phyloP scores from a whole-genome alignment of 192 early-diverging fungal species.

The Rhizophagus prolifer region DNA sequence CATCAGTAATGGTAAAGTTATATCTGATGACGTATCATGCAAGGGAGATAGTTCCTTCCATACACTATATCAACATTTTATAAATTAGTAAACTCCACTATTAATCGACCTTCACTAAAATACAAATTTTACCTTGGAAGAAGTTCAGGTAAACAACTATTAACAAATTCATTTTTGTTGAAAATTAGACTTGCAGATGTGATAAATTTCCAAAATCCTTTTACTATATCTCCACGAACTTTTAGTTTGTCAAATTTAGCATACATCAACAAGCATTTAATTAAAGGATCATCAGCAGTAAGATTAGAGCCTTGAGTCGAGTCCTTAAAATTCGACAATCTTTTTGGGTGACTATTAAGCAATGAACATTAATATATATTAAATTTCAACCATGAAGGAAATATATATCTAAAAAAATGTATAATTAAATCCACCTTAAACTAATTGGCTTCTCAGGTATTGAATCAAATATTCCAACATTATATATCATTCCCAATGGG shows the following conservation, averaged over 20 bases:
- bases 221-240: conserved; percentile 45
- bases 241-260: conserved; percentile 38
- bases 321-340: conserved; percentile 21
- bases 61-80: conserved; percentile 35
- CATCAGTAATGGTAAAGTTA: conserved; percentile 46
- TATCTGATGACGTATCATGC: conserved; percentile 45
- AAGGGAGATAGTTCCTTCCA: conserved; percentile 51
- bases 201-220: conserved; percentile 43
- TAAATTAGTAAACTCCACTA: not conserved
- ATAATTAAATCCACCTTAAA: not conserved
- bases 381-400: not conserved
- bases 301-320: conserved; percentile 19
- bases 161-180: conserved; percentile 48
- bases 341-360: not conserved
- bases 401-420: not conserved
- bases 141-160: conserved; percentile 45
- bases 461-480: conserved; percentile 6
- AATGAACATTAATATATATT: not conserved
- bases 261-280: conserved; percentile 39
- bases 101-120: not conserved
- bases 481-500: conserved; percentile 21
- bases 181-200: conserved; percentile 42
- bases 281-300: conserved; percentile 33
- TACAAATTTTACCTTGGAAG: conserved; percentile 44
- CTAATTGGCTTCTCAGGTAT: not conserved